These are phyloP conservation scores for Colletotrichum agaves DNA, from an alignment of 2,329 filamentous ascomycete species.

Conservation along the genomic window DNA sequence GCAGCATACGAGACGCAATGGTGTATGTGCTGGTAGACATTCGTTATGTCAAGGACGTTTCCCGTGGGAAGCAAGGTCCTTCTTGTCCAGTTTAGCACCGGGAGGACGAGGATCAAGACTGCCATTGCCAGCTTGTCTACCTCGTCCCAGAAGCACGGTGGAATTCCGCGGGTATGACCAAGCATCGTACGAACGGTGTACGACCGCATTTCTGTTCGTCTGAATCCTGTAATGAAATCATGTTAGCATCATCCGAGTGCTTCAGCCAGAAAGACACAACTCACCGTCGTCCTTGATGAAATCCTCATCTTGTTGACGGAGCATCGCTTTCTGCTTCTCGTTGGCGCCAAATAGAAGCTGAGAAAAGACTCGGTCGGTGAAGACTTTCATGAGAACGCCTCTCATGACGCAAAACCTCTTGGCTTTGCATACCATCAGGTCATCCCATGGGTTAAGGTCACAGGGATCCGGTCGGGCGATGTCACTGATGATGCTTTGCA, in stretches of 20 bases:
- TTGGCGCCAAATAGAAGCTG: conserved; percentile 47
- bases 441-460: conserved; percentile 43
- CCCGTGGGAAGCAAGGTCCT: conserved; percentile 12
- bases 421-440: conserved; percentile 40
- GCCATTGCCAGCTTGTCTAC: conserved; percentile 44
- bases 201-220: conserved; percentile 43
- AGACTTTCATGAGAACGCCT: conserved; percentile 45
- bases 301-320: conserved; percentile 41
- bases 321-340: conserved; percentile 39
- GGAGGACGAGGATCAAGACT: conserved; percentile 42
- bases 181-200: conserved; percentile 43
- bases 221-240: conserved; percentile 42
- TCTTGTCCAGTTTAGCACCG: conserved; percentile 40
- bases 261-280: neutral
- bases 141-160: conserved; percentile 45
- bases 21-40: conserved; percentile 41
- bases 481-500: conserved; percentile 34
- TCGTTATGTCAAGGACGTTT: conserved; percentile 5
- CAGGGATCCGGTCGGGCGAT: conserved; percentile 44
- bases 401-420: conserved; percentile 43
- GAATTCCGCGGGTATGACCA: conserved; percentile 31
- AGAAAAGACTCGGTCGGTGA: conserved; percentile 44
- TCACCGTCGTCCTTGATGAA: conserved; percentile 45
- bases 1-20: conserved; percentile 45
- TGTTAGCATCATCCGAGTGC: neutral